A percentile compares a stretch with the other conserved stretches of the same genome.
Conservation (phyloP, 2,329 filamentous ascomycete genomes). For the Amylocarpus encephaloides region DNA sequence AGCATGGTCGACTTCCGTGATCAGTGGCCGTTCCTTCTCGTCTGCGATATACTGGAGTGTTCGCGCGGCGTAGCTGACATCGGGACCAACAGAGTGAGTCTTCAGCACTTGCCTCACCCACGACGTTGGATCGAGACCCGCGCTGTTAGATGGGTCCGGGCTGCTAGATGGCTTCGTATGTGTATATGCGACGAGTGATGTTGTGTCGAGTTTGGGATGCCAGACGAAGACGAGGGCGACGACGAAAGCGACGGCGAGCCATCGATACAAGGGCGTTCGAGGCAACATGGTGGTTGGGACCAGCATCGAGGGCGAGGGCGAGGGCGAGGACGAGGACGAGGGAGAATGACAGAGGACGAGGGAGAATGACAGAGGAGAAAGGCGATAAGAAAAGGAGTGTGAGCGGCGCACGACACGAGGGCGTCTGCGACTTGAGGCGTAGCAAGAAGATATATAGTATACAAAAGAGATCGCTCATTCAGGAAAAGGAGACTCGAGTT, state of each 20-base stretch:
- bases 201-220: slow-evolving; percentile 14
- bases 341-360: no score
- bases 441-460: no score
- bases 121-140: slow-evolving; percentile 14
- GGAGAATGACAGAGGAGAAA: no score
- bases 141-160: neutral
- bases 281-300: slow-evolving; percentile 14
- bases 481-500: no score
- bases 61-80: slow-evolving; percentile 27
- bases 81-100: slow-evolving; percentile 22
- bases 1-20: slow-evolving; percentile 24
- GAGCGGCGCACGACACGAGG: no score
- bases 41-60: slow-evolving; percentile 28
- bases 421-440: no score
- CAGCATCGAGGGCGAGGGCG: slow-evolving; percentile 3
- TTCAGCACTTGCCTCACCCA: slow-evolving; percentile 23
- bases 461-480: no score
- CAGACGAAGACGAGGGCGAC: slow-evolving; percentile 14
- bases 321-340: no score
- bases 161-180: neutral
- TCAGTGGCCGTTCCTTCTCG: slow-evolving; percentile 18
- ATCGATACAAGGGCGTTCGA: slow-evolving; percentile 18
- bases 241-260: slow-evolving; percentile 15
- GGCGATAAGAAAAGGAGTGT: no score
- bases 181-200: slow-evolving; percentile 5